A percentile compares a stretch with the other conserved stretches of the same genome.
phyloP scores from a whole-genome alignment of 495 filamentous ascomycete species.

The Extremus antarcticus region DNA sequence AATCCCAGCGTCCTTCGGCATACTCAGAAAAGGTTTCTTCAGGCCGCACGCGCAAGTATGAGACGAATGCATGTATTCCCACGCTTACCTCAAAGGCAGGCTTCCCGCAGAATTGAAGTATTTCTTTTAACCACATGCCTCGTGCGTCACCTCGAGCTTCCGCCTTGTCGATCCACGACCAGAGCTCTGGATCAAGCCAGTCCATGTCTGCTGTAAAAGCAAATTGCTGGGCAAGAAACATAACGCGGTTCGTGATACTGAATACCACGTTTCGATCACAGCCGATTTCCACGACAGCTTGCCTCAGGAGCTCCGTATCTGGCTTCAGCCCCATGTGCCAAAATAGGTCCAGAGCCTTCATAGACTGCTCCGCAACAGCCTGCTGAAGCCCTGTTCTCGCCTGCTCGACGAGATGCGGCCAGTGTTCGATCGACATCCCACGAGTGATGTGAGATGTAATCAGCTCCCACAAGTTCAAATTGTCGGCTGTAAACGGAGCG shows the following conservation, averaged over 20 bases:
- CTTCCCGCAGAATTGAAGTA: not conserved
- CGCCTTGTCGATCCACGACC: slow-evolving; percentile 10
- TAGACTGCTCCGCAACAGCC: slow-evolving; percentile 4
- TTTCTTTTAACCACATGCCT: not conserved
- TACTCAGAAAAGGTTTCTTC: no score
- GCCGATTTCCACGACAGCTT: slow-evolving; percentile 7
- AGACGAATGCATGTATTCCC: no score
- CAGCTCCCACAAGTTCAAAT: not conserved
- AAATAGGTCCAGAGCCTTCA: not conserved
- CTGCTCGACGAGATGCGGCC: not conserved
- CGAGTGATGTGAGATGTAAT: not conserved
- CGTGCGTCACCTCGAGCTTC: not conserved
- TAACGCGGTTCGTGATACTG: not conserved
- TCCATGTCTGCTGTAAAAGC: no score
- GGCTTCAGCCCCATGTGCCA: not conserved
- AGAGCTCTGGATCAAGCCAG: slow-evolving; percentile 9
- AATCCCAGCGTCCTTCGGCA: no score
- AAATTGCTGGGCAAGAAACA: not conserved
- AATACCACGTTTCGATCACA: slow-evolving; percentile 1
- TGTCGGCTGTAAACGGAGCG: slow-evolving; percentile 9
- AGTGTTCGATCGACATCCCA: not conserved
- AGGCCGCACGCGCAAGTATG: no score
- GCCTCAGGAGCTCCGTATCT: slow-evolving; percentile 8
- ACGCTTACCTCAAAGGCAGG: not conserved
- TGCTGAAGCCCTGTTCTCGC: slow-evolving; percentile 6